phyloP scores from a whole-genome alignment of 306 rosid genomes.

The Ochetophila trinervis region DNA sequence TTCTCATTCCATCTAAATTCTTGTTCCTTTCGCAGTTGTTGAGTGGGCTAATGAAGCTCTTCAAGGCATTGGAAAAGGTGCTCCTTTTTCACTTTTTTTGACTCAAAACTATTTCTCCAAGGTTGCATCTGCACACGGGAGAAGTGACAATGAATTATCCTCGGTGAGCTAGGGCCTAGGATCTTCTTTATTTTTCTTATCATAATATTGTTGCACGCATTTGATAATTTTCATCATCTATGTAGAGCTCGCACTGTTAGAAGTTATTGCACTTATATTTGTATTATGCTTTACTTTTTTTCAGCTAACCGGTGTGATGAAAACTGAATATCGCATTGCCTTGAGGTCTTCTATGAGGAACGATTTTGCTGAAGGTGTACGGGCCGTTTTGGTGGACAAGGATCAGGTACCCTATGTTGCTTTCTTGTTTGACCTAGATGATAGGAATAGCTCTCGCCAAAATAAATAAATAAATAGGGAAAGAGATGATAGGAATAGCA shows the following conservation, averaged over 20 bases:
- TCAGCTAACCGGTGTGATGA: slow-evolving; percentile 85
- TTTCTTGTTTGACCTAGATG: slow-evolving; percentile 6
- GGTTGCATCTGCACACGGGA: slow-evolving; percentile 71
- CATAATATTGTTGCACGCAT: slow-evolving; percentile 1
- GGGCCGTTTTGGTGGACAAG: slow-evolving; percentile 92
- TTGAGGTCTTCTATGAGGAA: slow-evolving; percentile 69
- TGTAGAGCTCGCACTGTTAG: not conserved
- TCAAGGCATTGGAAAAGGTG: slow-evolving; percentile 85
- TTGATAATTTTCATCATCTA: not conserved
- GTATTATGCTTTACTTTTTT: slow-evolving; percentile 3
- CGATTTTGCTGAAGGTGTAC: slow-evolving; percentile 94
- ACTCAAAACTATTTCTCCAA: slow-evolving; percentile 71
- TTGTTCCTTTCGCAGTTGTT: slow-evolving; percentile 47
- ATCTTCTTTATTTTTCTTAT: not conserved
- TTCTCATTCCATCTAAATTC: slow-evolving; percentile 3
- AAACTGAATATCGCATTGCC: slow-evolving; percentile 84
- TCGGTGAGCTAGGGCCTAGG: slow-evolving; percentile 56
- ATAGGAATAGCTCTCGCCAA: no score
- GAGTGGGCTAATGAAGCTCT: slow-evolving; percentile 97
- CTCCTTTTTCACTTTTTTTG: slow-evolving; percentile 88
- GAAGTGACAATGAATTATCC: slow-evolving; percentile 52
- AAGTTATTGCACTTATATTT: slow-evolving; percentile 1
- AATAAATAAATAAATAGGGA: no score
- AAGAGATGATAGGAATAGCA: no score
- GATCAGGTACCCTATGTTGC: slow-evolving; percentile 72